Percentiles rank a stretch among this genome's conserved stretches.
Evolutionary conservation across 495 filamentous ascomycete genomes (phyloP).

Genomic region (Hyaloscypha bicolor): DNA sequence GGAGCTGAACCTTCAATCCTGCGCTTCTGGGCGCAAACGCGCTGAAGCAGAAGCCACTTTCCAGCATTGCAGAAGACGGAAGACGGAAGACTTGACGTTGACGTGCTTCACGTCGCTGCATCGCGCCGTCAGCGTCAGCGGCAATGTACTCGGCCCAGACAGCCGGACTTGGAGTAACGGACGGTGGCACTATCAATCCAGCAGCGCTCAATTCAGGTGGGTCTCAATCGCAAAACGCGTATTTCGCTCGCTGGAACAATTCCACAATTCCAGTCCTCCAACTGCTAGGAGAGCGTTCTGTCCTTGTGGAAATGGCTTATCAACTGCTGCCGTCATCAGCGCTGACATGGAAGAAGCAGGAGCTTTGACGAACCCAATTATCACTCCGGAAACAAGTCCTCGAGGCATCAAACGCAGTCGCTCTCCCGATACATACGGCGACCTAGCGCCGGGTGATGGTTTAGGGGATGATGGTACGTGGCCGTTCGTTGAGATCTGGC

Average conservation of each 20-base stretch:
- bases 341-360: slow-evolving; percentile 22
- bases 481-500: slow-evolving; percentile 26
- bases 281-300: slow-evolving; percentile 24
- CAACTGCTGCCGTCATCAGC: slow-evolving; percentile 18
- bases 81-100: slow-evolving; percentile 7
- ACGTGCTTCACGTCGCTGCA: slow-evolving; percentile 20
- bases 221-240: slow-evolving; percentile 7
- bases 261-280: background rate
- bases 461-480: slow-evolving; percentile 84
- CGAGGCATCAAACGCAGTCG: slow-evolving; percentile 92
- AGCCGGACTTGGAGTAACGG: slow-evolving; percentile 63
- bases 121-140: slow-evolving; percentile 32
- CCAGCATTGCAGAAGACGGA: slow-evolving; percentile 8
- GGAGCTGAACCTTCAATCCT: slow-evolving; percentile 12
- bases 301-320: slow-evolving; percentile 31
- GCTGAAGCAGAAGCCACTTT: slow-evolving; percentile 13
- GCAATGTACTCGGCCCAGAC: slow-evolving; percentile 59
- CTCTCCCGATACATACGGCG: slow-evolving; percentile 72
- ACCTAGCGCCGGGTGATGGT: slow-evolving; percentile 57
- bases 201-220: slow-evolving; percentile 52
- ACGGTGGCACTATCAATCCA: slow-evolving; percentile 81
- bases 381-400: slow-evolving; percentile 55
- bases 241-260: slow-evolving; percentile 15
- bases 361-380: slow-evolving; percentile 39
- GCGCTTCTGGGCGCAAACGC: slow-evolving; percentile 27